Conservation (phyloP, 2,329 filamentous ascomycete species). For the Penicillium sclerotiorum region DNA sequence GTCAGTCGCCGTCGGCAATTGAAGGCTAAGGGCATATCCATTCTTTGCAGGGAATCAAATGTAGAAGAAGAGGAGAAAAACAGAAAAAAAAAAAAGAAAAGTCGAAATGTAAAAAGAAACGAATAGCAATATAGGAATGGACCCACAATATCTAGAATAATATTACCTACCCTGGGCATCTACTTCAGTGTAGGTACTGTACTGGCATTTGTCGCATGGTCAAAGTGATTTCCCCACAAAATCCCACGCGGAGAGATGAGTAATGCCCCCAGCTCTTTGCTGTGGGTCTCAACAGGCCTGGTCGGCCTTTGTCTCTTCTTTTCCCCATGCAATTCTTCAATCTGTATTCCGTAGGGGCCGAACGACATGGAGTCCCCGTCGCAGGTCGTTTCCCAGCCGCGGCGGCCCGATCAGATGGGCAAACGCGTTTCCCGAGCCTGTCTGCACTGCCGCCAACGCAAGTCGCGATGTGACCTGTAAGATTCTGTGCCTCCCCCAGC, state of each 20-base stretch:
- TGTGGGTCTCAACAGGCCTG: constrained; percentile 6
- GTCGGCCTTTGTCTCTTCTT: constrained; percentile 14
- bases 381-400: constrained; percentile 16
- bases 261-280: constrained; percentile 13
- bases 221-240: constrained; percentile 4
- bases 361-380: constrained; percentile 22
- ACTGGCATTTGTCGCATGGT: neutral
- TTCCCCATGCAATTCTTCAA: constrained; percentile 10
- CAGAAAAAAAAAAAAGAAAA: neutral
- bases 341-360: constrained; percentile 6
- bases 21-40: constrained; percentile 1
- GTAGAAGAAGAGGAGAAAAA: neutral
- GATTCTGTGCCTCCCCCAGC: constrained; percentile 21
- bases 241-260: constrained; percentile 15
- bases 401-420: constrained; percentile 36
- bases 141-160: neutral
- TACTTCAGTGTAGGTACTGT: neutral
- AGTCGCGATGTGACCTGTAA: constrained; percentile 56
- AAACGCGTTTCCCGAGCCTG: constrained; percentile 54
- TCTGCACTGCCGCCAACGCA: constrained; percentile 52
- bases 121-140: neutral
- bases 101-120: neutral
- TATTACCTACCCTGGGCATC: neutral
- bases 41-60: neutral
- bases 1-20: constrained; percentile 24